Conservation (phyloP, 306 rosid genomes). For the Glycine soja region DNA sequence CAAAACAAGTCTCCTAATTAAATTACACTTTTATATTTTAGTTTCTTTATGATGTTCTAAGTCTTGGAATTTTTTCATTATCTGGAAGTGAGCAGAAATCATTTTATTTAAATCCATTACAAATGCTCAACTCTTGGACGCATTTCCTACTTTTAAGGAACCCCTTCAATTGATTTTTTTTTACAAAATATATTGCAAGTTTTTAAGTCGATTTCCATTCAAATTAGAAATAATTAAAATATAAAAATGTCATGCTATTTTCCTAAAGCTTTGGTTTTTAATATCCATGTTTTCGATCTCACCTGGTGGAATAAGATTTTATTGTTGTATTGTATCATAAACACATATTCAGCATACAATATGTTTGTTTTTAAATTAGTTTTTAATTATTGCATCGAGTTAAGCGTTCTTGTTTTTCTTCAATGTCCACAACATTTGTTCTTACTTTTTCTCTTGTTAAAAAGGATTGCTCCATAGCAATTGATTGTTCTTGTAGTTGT, state of each 20-base stretch:
- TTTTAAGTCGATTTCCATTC: neutral
- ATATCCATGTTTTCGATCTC: no score
- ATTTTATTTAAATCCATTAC: constrained; percentile 17
- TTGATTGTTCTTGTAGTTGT: constrained; percentile 3
- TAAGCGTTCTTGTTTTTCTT: neutral
- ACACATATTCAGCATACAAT: constrained; percentile 12
- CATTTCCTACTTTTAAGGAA: neutral
- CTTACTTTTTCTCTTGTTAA: neutral
- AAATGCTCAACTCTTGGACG: neutral
- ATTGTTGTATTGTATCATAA: constrained; percentile 7
- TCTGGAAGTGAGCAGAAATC: neutral
- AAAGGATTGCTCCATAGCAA: constrained; percentile 6
- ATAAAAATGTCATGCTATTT: neutral
- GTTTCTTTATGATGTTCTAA: constrained; percentile 14
- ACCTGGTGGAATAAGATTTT: no score
- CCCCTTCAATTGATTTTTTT: neutral
- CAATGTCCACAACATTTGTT: neutral
- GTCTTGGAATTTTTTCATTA: constrained; percentile 11
- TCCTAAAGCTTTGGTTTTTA: no score
- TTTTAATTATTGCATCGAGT: neutral
- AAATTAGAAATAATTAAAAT: neutral
- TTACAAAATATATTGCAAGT: neutral
- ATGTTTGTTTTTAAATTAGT: constrained; percentile 2
- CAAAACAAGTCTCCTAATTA: constrained; percentile 14
- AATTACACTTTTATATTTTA: constrained; percentile 19